Evolutionary conservation across 306 rosid species (phyloP), one percentile per base, ranked within the genome.

Genomic region (Trifolium pratense): DNA sequence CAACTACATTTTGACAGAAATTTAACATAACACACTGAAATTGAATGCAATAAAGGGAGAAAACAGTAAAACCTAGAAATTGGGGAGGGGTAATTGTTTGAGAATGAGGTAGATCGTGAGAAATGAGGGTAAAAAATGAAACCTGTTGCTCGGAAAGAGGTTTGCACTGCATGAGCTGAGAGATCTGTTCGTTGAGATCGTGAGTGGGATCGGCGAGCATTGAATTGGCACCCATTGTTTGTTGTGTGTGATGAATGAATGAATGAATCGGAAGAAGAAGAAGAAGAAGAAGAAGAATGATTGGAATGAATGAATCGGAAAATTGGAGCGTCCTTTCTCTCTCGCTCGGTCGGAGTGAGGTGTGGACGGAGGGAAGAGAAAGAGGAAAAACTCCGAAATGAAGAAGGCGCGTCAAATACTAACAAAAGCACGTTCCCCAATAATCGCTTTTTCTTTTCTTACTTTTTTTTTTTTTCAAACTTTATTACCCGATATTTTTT

Each of bases 91-190:
- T 20, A 5, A 70, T 48, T 32, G 51, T 36, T 45, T n/a, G 5
- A 16, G 12, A 77, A 76, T 29, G 29, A 49, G 7, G 53, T 66
- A 56, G 83, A 48, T 73, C 84, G 68, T 45, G 17, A 62, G 21
- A 40, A 48, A 36, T 61, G 13, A 69, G 31, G 45, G 11, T 2
- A 64, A 51, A 29, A 7, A 75, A 51, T 7, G 43, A 56, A 78
- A 94, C 98, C 97, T 91, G 97, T 55, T 86, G 97, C 81, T 94
- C 98, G 18, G 94, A 87, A 70, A 94, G 96, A 26, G 98, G 98
- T 80, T 91, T 91, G 97, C 98, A 94, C 87, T 94, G 95, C 97
- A 87, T 89, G 83, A 94, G 97, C 90, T 94, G 97, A 18, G 97
- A 86, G 95, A 94, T 94, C 98, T 94, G 97, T 82, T 94, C 96